Conservation (phyloP, 495 filamentous ascomycete species). For the Aspergillus hancockii region DNA sequence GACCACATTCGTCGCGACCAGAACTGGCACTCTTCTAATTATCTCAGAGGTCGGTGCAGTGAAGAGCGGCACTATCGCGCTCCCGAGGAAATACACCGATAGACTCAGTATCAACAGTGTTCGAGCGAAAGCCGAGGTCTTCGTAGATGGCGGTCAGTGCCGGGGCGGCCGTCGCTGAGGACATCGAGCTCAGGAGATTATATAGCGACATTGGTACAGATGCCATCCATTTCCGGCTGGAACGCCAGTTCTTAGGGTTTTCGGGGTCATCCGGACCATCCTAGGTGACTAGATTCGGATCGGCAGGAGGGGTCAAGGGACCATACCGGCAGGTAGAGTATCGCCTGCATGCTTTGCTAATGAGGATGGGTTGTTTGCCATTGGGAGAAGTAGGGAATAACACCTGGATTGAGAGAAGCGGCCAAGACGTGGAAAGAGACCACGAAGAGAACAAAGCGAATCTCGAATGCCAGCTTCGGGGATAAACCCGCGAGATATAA, state of each 20-base stretch:
- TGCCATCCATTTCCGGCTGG: conserved; percentile 6
- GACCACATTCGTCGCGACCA: conserved; percentile 51
- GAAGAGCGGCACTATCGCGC: conserved; percentile 50
- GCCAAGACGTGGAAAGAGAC: no score
- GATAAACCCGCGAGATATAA: conserved; percentile 27
- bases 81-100: conserved; percentile 52
- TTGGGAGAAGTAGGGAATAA: no score
- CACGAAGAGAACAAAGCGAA: no score
- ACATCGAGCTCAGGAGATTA: conserved; percentile 40
- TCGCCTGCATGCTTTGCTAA: no score
- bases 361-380: no score
- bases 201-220: conserved; percentile 14
- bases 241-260: conserved; percentile 12
- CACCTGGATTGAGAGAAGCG: no score
- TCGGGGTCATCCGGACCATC: conserved; percentile 11
- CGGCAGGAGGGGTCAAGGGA: no score
- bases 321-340: no score
- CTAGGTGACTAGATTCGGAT: conserved; percentile 7
- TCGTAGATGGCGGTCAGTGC: conserved; percentile 48
- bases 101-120: conserved; percentile 50
- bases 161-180: conserved; percentile 67
- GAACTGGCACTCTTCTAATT: conserved; percentile 54
- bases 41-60: conserved; percentile 61
- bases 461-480: conserved; percentile 12
- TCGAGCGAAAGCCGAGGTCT: conserved; percentile 55